Evolutionary conservation across 352 stramenopile species (phyloP), one percentile per base, ranked within the genome.

Genomic region (Phytophthora europaea): DNA sequence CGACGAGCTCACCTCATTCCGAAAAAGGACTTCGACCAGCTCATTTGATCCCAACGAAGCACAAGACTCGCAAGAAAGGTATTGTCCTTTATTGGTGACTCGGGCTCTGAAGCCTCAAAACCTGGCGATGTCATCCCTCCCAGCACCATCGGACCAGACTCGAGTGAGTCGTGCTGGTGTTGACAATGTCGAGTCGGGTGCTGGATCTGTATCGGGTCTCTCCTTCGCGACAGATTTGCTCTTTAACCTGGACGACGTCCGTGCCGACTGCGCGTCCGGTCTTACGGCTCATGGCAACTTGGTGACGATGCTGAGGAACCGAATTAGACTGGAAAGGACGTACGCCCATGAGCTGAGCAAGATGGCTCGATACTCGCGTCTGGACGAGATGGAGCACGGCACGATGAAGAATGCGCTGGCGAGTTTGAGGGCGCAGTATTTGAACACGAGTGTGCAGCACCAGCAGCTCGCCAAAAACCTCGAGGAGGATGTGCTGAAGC

Each of bases 381-480:
- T 94, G 3, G 84, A 94, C 6, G 83, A 90, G 36, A 62, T 84
- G 20, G 85, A 90, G 45, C 64, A 83, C 22, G 78, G 84, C 38
- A 88, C 80, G 22, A 86, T 87, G 69, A 76, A 86, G 47, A 78
- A 80, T 45, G 88, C 89, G 3, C 79, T 95, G 40, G 78, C 75
- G 4, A 85, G 78, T 57, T 72, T 96, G 56, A 78, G 79, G 57
- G 82, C 84, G 4, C 89, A 95, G 75, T 96, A 95, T 59, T 59
- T 91, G 47, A 95, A 96, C 73, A 91, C 87, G 40, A 94, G 89
- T 38, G 87, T 93, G 53, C 89, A 96, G 72, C 89, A 96, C 68
- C 79, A 83, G 20, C 67, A 81, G 10, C 73, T 96, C 5, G 89
- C 89, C 0, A 83, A 83, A 22, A 95, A 87, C 38, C 71, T 96